These are phyloP conservation scores for Lipomyces orientalis DNA, from an alignment of 805 yeast species.

Conservation along the genomic window DNA sequence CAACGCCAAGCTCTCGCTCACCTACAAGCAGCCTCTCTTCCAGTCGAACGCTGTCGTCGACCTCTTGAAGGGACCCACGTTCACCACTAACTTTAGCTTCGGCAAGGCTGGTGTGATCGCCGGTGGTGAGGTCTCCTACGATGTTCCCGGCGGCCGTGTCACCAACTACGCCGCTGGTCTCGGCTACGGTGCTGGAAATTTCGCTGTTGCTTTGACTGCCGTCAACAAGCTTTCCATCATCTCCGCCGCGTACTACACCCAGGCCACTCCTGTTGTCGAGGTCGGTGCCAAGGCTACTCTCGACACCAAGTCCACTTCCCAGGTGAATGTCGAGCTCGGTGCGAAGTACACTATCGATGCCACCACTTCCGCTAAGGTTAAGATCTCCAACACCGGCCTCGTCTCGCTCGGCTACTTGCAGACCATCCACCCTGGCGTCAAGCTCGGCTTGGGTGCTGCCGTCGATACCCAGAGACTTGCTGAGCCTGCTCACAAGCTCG, in stretches of 20 bases:
- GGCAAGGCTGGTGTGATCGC: conserved; percentile 97
- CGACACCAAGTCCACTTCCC: conserved; percentile 78
- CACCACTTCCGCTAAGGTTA: conserved; percentile 91
- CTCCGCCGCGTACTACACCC: conserved; percentile 97
- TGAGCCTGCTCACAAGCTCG: conserved; percentile 98
- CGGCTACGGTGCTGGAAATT: conserved; percentile 88
- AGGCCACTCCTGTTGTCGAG: conserved; percentile 86
- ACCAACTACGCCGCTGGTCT: conserved; percentile 92
- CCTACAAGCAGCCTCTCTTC: conserved; percentile 90
- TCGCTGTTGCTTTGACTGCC: conserved; percentile 84
- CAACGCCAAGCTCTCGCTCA: conserved; percentile 87
- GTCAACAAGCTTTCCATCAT: conserved; percentile 84
- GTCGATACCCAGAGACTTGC: conserved; percentile 93
- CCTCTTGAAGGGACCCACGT: conserved; percentile 91
- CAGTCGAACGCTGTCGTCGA: conserved; percentile 95
- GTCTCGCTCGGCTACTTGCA: conserved; percentile 94
- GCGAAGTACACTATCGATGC: conserved; percentile 91
- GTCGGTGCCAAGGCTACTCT: conserved; percentile 98
- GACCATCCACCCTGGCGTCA: conserved; percentile 93
- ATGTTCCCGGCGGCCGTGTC: conserved; percentile 88
- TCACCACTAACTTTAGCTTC: conserved; percentile 91
- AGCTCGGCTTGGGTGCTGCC: conserved; percentile 95
- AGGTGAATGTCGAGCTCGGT: conserved; percentile 93
- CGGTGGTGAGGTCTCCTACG: conserved; percentile 97
- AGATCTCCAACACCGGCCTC: conserved; percentile 94